phyloP scores from a whole-genome alignment of 345 rosid genomes.

The Mercurialis annua region DNA sequence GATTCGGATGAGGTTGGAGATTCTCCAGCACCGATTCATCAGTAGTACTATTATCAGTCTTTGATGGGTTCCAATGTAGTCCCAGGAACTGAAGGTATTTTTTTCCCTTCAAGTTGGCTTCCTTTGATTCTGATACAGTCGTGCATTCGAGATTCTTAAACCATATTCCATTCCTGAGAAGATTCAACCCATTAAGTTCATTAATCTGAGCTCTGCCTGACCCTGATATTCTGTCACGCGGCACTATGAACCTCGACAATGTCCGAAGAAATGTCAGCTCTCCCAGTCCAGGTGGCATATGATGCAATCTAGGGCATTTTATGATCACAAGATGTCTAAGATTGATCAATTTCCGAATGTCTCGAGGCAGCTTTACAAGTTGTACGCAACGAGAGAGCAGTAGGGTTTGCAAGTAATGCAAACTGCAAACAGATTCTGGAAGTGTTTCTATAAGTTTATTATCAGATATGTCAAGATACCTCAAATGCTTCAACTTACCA shows the following conservation, averaged over 20 bases:
- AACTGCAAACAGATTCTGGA: conserved; percentile 3
- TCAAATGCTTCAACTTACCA: conserved; percentile 21
- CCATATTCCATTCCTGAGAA: conserved; percentile 10
- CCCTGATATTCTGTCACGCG: not conserved
- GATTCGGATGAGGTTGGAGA: conserved; percentile 17
- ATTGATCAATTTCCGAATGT: conserved; percentile 7
- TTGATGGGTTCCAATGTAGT: conserved; percentile 6
- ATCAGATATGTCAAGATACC: conserved; percentile 20
- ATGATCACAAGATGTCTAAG: not conserved
- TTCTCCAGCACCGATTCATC: conserved; percentile 3
- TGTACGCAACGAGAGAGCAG: conserved; percentile 11
- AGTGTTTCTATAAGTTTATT: conserved; percentile 10
- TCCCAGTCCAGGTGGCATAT: conserved; percentile 26
- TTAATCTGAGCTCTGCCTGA: not conserved
- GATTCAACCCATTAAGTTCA: conserved; percentile 18
- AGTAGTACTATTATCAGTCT: not conserved
- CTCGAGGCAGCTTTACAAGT: conserved; percentile 5
- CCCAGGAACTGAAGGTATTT: conserved; percentile 2
- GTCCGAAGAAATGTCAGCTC: conserved; percentile 21
- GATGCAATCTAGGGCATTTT: not conserved
- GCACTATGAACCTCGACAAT: conserved; percentile 15
- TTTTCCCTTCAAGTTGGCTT: conserved; percentile 20
- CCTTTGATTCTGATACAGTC: conserved; percentile 4
- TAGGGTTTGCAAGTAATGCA: conserved; percentile 10
- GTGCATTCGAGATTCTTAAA: not conserved